phyloP scores from a whole-genome alignment of 306 rosid species.

The Lathyrus aphaca region DNA sequence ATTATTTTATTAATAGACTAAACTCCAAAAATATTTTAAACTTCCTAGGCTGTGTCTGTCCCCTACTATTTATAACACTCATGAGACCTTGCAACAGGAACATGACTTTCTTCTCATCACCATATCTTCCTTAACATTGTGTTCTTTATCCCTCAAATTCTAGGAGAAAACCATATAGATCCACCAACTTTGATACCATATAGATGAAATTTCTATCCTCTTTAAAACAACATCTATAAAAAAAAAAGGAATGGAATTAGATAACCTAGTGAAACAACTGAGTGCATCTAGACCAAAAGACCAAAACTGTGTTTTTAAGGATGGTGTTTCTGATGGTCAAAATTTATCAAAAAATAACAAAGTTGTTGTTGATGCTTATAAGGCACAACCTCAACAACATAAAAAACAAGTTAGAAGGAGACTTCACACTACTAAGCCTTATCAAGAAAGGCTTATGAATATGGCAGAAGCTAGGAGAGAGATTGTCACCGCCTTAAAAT shows the following conservation, averaged over 20 bases:
- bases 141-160: conserved; percentile 57
- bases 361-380: conserved; percentile 42
- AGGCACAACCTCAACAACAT: conserved; percentile 51
- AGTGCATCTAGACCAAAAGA: conserved; percentile 59
- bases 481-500: conserved; percentile 84
- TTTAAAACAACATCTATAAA: conserved; percentile 37
- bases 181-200: conserved; percentile 37
- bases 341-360: conserved; percentile 42
- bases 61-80: conserved; percentile 72
- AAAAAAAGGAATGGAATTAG: conserved; percentile 52
- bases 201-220: conserved; percentile 50
- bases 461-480: conserved; percentile 98
- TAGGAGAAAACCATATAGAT: conserved; percentile 54
- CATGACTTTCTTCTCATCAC: conserved; percentile 54
- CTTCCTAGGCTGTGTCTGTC: conserved; percentile 72
- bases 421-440: conserved; percentile 69
- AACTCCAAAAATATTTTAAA: conserved; percentile 59
- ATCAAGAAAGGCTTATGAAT: conserved; percentile 77
- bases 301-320: conserved; percentile 39
- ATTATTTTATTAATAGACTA: conserved; percentile 31
- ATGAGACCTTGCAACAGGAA: conserved; percentile 49
- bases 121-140: conserved; percentile 61
- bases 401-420: conserved; percentile 86
- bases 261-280: conserved; percentile 70
- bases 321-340: conserved; percentile 28